Evolutionary conservation across 208 protist genomes (phyloP).

Genomic region (Leishmania tarentolae): DNA sequence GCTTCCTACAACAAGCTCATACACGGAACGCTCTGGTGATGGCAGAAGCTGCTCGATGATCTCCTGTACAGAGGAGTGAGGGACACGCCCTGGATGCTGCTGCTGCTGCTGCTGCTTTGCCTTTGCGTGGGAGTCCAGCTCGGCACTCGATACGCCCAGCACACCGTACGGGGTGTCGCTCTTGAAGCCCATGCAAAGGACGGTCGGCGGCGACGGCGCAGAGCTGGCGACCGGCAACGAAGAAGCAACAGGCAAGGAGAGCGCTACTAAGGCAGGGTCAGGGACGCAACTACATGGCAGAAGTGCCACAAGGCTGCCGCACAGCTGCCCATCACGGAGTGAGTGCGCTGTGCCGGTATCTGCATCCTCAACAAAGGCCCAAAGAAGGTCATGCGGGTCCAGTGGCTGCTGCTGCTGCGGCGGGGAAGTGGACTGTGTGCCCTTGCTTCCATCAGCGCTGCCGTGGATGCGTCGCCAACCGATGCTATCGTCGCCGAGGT

Average conservation of each 20-base stretch:
- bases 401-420: background rate
- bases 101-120: background rate
- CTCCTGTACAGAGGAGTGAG: conserved; percentile 6
- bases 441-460: background rate
- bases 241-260: background rate
- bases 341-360: background rate
- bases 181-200: conserved; percentile 18
- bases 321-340: conserved; percentile 1
- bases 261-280: background rate
- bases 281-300: conserved; percentile 4
- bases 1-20: conserved; percentile 13
- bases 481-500: background rate
- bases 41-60: conserved; percentile 22
- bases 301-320: conserved; percentile 15
- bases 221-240: background rate
- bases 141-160: conserved; percentile 11
- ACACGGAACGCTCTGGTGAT: conserved; percentile 17
- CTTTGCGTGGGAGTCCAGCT: conserved; percentile 11
- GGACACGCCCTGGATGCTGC: background rate
- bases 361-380: conserved; percentile 24
- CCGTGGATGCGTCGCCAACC: background rate
- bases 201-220: conserved; percentile 3
- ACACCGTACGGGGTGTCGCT: conserved; percentile 14
- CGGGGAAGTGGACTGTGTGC: background rate
- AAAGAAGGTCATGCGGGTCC: conserved; percentile 17